Evolutionary conservation across 148 eudicot genomes (phyloP), one percentile per base, ranked within the genome.

Genomic region (Camellia granthamiana): DNA sequence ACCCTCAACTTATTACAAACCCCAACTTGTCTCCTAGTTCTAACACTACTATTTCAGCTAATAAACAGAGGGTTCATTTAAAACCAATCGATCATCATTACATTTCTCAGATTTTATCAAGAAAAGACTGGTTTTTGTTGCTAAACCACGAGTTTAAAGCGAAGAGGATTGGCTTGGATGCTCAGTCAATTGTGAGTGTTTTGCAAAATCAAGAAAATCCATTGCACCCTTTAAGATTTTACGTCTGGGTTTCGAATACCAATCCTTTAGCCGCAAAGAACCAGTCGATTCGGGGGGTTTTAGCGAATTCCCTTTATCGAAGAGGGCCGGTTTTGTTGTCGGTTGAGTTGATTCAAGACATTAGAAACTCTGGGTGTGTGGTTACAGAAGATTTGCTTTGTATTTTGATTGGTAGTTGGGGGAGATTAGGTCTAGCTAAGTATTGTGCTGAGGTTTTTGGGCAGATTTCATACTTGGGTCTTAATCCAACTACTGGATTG

Each of bases 371-470:
- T 44, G 97, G 95, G 55, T 90, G 55, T 88, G 52, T 73, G 71
- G 68, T 96, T 84, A 87, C 78, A 52, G 97, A 93, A 81, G 93
- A 90, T 82, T 91, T 91, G 74, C 13, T 96, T 13, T 93, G 98
- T 78, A 68, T 90, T 86, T 85, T 96, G 86, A 84, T 96, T 77
- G 90, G 90, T 51, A 92, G 97, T 88, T 96, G 99, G 99, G 99
- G 99, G 65, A 92, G 90, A 76, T 92, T 96, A 82, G 98, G 99
- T n/a, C 82, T 96, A 74, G 92, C 94, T 13, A 96, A 91, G 87
- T 96, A 96, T 65, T 91, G 97, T 79, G 86, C 84, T 74, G 94
- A 90, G 75, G 84, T 96, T 84, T 96, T 96, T 77, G 92, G 93
- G 81, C 99, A 96, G 86, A 83, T 96, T 82, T 91, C 93, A 16